These are phyloP conservation scores for Huntiella savannae DNA, from an alignment of 2,329 filamentous ascomycete genomes.

Conservation along the genomic window DNA sequence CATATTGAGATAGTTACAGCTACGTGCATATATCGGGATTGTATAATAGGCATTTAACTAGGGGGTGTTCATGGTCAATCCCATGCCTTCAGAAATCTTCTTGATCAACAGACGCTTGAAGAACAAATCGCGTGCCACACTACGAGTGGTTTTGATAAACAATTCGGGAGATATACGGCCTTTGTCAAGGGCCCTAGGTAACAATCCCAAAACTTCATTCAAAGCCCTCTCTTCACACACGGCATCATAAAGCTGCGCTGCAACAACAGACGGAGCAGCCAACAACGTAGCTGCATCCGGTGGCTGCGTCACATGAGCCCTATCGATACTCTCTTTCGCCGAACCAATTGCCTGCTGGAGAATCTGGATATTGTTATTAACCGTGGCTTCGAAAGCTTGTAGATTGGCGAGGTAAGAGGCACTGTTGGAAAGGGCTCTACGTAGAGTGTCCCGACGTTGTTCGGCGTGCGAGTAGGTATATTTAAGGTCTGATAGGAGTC, in stretches of 20 bases:
- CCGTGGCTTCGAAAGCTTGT: no score
- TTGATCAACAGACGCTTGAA: slow-evolving; percentile 62
- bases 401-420: no score
- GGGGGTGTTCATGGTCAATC: slow-evolving; percentile 23
- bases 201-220: slow-evolving; percentile 68
- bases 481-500: no score
- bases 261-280: slow-evolving; percentile 83
- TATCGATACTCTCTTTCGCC: slow-evolving; percentile 12
- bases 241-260: slow-evolving; percentile 75
- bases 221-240: slow-evolving; percentile 78
- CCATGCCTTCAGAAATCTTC: slow-evolving; percentile 64
- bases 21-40: no score
- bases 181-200: slow-evolving; percentile 54
- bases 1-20: no score
- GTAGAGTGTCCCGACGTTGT: no score
- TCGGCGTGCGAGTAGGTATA: no score
- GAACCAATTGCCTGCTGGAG: no score
- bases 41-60: background rate
- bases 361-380: no score
- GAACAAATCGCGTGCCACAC: slow-evolving; percentile 61
- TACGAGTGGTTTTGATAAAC: slow-evolving; percentile 61
- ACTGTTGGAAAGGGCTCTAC: no score
- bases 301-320: slow-evolving; percentile 21
- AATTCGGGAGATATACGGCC: slow-evolving; percentile 52
- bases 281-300: slow-evolving; percentile 78